These are phyloP conservation scores for Apiotrichum brassicae DNA, from an alignment of 1,284 basidiomycete species.

Conservation along the genomic window DNA sequence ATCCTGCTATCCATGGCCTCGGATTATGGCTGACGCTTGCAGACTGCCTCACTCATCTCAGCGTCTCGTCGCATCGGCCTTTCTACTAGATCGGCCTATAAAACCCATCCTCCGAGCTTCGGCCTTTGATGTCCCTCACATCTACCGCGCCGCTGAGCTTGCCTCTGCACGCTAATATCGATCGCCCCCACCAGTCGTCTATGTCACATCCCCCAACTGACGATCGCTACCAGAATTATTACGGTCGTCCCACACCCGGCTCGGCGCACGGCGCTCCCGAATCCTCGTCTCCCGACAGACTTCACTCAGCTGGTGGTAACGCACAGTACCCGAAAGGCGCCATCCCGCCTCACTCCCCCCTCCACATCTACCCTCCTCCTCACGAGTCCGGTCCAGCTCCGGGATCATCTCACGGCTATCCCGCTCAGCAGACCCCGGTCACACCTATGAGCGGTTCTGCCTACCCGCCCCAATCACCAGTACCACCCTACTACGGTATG, in stretches of 20 bases:
- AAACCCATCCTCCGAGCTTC: background rate
- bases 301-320: conserved; percentile 28
- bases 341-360: conserved; percentile 23
- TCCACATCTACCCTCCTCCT: conserved; percentile 15
- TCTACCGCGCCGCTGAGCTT: conserved; percentile 15
- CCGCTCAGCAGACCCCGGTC: conserved; percentile 20
- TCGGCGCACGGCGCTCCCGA: conserved; percentile 29
- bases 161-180: conserved; percentile 7
- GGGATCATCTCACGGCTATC: conserved; percentile 36
- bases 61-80: background rate
- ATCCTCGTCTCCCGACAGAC: conserved; percentile 22
- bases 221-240: conserved; percentile 22
- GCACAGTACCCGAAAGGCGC: conserved; percentile 20
- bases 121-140: conserved; percentile 19
- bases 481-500: conserved; percentile 25
- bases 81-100: no score
- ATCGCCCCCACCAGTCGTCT: conserved; percentile 12
- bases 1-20: no score
- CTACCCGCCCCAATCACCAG: conserved; percentile 31
- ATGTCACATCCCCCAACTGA: conserved; percentile 23
- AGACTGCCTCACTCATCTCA: no score
- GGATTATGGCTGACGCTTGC: no score
- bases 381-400: conserved; percentile 26
- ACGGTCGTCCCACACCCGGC: conserved; percentile 24
- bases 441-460: conserved; percentile 30